These are phyloP conservation scores for Neurospora discreta DNA, from an alignment of 495 filamentous ascomycete species.

Conservation along the genomic window DNA sequence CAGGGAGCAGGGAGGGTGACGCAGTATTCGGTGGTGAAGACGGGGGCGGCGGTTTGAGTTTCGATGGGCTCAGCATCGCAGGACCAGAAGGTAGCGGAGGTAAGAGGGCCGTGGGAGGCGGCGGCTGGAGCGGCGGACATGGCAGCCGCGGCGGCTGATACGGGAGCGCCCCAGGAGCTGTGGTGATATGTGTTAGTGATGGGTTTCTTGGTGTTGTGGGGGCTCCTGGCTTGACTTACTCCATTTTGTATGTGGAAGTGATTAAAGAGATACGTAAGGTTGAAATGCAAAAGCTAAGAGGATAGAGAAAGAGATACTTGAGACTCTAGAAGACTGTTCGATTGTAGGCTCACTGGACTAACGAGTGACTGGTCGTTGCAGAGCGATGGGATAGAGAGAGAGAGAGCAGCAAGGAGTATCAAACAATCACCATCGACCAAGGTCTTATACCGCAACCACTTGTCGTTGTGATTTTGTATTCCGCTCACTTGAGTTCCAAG, in stretches of 20 bases:
- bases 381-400: neutral
- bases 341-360: neutral
- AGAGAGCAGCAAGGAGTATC: neutral
- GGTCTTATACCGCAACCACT: neutral
- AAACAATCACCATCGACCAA: neutral
- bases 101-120: neutral
- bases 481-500: neutral
- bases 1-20: slow-evolving; percentile 28
- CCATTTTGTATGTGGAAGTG: slow-evolving; percentile 3
- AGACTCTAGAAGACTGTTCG: neutral
- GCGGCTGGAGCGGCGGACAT: neutral
- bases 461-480: neutral
- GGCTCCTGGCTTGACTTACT: neutral
- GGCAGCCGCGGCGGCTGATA: neutral
- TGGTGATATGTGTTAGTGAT: neutral
- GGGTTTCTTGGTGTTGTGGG: neutral
- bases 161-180: neutral
- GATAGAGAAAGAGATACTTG: neutral
- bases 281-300: neutral
- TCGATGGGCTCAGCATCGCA: slow-evolving; percentile 8
- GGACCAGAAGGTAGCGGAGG: slow-evolving; percentile 6
- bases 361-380: neutral
- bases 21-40: slow-evolving; percentile 33
- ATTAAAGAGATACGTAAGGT: neutral
- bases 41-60: slow-evolving; percentile 6